A percentile compares a stretch with the other conserved stretches of the same genome.
These are phyloP conservation scores for Alternaria brassicicola DNA, from an alignment of 2,329 filamentous ascomycete species.

Conservation along the genomic window DNA sequence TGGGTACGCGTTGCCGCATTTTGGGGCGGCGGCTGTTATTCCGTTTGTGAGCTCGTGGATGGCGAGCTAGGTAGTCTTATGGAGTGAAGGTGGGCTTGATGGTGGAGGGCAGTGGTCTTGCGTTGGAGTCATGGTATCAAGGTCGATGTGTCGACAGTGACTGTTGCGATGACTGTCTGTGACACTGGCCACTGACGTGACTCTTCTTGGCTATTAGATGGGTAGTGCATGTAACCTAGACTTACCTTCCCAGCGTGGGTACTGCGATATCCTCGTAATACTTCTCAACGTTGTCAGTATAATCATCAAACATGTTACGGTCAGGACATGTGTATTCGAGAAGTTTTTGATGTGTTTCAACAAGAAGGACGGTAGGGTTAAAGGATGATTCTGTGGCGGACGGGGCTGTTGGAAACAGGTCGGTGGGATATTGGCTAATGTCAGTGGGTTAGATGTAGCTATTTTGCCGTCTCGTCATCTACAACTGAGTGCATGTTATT, in stretches of 20 bases:
- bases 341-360: background rate
- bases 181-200: background rate
- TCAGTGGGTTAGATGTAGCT: background rate
- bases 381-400: background rate
- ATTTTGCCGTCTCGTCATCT: background rate
- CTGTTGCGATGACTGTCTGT: background rate
- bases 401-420: background rate
- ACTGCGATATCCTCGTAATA: no score
- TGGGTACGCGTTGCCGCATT: constrained; percentile 16
- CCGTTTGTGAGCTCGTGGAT: constrained; percentile 21
- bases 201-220: background rate
- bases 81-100: background rate
- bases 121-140: background rate
- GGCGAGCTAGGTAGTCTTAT: constrained; percentile 1
- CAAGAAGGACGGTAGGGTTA: background rate
- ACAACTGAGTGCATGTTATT: background rate
- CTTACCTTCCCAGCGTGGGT: no score
- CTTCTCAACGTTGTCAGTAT: no score
- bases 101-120: background rate
- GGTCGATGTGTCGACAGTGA: background rate
- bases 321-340: no score
- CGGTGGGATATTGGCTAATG: background rate
- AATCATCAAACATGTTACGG: no score
- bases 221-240: no score
- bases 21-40: constrained; percentile 18